A percentile compares a stretch with the other conserved stretches of the same genome.
These are phyloP conservation scores for Colletotrichum tropicicola DNA, from an alignment of 2,329 filamentous ascomycete genomes.

Conservation along the genomic window DNA sequence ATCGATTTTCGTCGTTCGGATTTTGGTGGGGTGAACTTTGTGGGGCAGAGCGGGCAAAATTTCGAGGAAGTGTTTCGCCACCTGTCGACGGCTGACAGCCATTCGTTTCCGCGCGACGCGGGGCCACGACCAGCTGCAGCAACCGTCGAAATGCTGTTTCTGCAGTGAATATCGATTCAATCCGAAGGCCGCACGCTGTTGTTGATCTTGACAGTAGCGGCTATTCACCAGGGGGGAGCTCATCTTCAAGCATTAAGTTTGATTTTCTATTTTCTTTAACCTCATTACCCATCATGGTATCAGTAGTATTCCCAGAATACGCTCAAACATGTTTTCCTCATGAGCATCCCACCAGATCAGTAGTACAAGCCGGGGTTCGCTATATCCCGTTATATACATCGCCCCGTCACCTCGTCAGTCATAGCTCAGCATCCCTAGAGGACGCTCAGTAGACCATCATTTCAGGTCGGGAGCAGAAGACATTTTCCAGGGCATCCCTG, in stretches of 20 bases:
- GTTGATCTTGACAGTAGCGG: not conserved
- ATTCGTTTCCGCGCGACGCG: constrained; percentile 23
- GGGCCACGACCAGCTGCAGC: constrained; percentile 14
- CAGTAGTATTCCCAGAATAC: constrained; percentile 10
- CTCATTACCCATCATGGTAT: constrained; percentile 18
- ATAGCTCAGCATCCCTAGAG: not conserved
- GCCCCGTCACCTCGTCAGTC: no score
- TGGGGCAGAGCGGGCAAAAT: constrained; percentile 34
- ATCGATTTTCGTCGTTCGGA: constrained; percentile 31
- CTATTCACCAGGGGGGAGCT: not conserved
- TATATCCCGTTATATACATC: not conserved
- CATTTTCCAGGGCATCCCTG: constrained; percentile 77
- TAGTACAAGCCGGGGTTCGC: not conserved
- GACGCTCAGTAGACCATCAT: constrained; percentile 21
- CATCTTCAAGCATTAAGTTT: not conserved
- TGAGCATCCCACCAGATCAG: not conserved
- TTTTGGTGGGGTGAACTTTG: constrained; percentile 34
- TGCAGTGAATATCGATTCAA: not conserved
- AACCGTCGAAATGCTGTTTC: not conserved
- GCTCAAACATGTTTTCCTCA: not conserved
- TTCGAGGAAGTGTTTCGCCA: constrained; percentile 16
- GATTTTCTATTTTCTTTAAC: not conserved
- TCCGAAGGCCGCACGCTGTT: not conserved
- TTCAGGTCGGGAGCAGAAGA: constrained; percentile 57
- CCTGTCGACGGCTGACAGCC: constrained; percentile 5